Conservation (phyloP, 352 stramenopile genomes). For the Phytophthora aleatoria region DNA sequence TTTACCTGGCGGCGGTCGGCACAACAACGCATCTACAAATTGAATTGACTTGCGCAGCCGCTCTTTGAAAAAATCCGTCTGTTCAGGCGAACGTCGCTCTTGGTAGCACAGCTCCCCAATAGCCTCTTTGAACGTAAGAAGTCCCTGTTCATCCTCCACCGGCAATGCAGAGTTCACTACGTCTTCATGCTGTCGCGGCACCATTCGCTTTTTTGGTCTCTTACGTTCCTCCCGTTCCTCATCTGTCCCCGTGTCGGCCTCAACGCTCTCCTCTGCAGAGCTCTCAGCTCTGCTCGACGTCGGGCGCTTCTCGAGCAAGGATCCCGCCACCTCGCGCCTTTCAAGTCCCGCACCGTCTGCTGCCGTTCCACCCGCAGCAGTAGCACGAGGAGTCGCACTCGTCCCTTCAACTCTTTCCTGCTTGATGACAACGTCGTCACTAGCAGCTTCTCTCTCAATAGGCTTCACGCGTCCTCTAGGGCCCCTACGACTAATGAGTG, state of each 20-base stretch:
- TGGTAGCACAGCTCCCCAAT: conserved; percentile 73
- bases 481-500: neutral
- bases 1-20: conserved; percentile 54
- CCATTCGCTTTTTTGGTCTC: conserved; percentile 16
- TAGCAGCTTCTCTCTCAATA: neutral
- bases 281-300: conserved; percentile 10
- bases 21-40: conserved; percentile 73
- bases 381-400: neutral
- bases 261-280: conserved; percentile 30
- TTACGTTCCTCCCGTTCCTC: conserved; percentile 23
- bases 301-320: conserved; percentile 22
- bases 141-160: conserved; percentile 47
- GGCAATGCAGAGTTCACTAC: conserved; percentile 27
- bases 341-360: conserved; percentile 16
- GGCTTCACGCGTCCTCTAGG: conserved; percentile 3
- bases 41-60: conserved; percentile 66
- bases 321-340: conserved; percentile 17
- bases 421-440: conserved; percentile 24
- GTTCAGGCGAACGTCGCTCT: conserved; percentile 48
- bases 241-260: conserved; percentile 33
- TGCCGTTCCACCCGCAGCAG: neutral
- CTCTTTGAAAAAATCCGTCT: conserved; percentile 80
- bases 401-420: conserved; percentile 19
- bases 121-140: conserved; percentile 68
- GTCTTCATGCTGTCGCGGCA: conserved; percentile 17